These are phyloP conservation scores for Sisymbrium altissimum DNA, from an alignment of 345 rosid genomes.

Conservation along the genomic window DNA sequence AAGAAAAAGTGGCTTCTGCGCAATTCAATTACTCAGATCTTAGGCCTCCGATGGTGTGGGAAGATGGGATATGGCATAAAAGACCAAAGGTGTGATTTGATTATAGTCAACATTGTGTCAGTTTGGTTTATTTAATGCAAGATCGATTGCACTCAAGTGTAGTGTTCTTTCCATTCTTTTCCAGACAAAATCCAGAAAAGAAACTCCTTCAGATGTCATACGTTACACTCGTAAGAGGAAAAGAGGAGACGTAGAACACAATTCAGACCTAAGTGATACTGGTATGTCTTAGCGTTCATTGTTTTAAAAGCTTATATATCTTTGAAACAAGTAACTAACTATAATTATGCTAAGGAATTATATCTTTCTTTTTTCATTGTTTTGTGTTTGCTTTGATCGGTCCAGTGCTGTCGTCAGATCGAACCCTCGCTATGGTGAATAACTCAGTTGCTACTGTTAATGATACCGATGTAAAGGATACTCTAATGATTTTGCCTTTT, in stretches of 20 bases:
- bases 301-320: neutral
- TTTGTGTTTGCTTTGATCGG: too few relatives aligned
- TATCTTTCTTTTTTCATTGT: neutral
- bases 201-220: too few relatives aligned
- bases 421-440: too few relatives aligned
- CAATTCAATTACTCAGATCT: neutral
- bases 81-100: neutral
- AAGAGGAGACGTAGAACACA: neutral
- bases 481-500: neutral
- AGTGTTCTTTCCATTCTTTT: too few relatives aligned
- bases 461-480: neutral
- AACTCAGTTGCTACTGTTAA: too few relatives aligned
- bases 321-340: neutral
- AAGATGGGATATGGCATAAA: neutral
- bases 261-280: neutral
- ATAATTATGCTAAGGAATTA: neutral
- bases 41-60: neutral
- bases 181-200: too few relatives aligned
- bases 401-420: neutral
- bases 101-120: neutral
- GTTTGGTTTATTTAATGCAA: neutral
- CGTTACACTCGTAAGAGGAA: conserved; percentile 6
- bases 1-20: neutral
- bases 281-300: conserved; percentile 2
- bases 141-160: too few relatives aligned